Conservation (phyloP, 768 basidiomycete species). For the Amanita molliuscula region DNA sequence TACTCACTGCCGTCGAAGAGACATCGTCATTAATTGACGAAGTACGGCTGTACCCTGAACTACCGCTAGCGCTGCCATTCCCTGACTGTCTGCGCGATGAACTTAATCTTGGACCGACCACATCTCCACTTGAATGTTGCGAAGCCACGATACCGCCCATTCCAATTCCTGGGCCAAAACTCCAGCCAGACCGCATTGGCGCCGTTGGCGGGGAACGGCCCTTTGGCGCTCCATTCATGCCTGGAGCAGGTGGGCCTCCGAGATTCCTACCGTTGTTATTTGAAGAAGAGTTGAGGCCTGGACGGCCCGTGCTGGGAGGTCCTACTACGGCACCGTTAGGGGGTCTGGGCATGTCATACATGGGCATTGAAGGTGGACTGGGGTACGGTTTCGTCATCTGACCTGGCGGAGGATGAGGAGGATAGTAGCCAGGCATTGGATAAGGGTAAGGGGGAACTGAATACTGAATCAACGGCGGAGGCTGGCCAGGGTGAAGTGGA, state of each 20-base stretch:
- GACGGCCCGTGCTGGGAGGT: conserved; percentile 8
- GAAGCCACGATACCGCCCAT: conserved; percentile 31
- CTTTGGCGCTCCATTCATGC: conserved; percentile 21
- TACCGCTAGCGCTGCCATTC: conserved; percentile 25
- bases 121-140: conserved; percentile 26
- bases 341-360: conserved; percentile 18
- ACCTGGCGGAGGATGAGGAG: conserved; percentile 8
- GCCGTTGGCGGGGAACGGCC: conserved; percentile 18
- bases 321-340: conserved; percentile 17
- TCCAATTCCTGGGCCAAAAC: conserved; percentile 54
- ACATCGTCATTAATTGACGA: conserved; percentile 58
- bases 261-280: conserved; percentile 16
- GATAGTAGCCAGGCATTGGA: conserved; percentile 20
- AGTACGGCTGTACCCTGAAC: conserved; percentile 46
- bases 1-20: conserved; percentile 68
- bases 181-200: conserved; percentile 49
- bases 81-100: conserved; percentile 42
- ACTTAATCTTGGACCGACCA: conserved; percentile 58
- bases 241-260: conserved; percentile 7
- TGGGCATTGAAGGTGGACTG: conserved; percentile 12
- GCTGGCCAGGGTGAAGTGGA: conserved; percentile 18
- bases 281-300: conserved; percentile 11
- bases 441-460: conserved; percentile 14
- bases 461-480: conserved; percentile 26
- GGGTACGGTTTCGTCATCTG: conserved; percentile 9